A percentile compares a stretch with the other conserved stretches of the same genome.
phyloP scores from a whole-genome alignment of 2,329 filamentous ascomycete genomes.

The Venturia asperata region DNA sequence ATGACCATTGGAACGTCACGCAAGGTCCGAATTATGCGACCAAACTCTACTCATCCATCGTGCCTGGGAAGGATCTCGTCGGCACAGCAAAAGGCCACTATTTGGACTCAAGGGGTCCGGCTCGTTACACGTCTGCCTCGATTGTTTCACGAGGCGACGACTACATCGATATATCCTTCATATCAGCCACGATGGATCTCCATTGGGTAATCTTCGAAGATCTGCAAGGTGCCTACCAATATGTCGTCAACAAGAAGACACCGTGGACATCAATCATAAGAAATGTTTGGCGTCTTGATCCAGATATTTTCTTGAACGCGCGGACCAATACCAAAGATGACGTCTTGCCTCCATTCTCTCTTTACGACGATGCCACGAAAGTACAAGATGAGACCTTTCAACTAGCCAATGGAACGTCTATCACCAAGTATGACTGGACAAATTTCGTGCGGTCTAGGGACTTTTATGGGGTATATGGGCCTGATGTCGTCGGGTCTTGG shows the following conservation, averaged over 20 bases:
- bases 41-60: constrained; percentile 31
- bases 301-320: constrained; percentile 41
- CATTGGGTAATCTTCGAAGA: constrained; percentile 47
- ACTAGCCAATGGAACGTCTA: constrained; percentile 40
- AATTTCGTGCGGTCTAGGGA: constrained; percentile 3
- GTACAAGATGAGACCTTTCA: constrained; percentile 50
- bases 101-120: constrained; percentile 37
- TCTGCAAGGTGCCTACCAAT: constrained; percentile 49
- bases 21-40: constrained; percentile 34
- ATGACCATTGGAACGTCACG: constrained; percentile 39
- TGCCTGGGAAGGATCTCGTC: constrained; percentile 37
- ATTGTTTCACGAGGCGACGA: constrained; percentile 36
- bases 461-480: neutral
- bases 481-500: constrained; percentile 43
- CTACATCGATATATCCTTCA: constrained; percentile 45
- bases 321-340: constrained; percentile 27
- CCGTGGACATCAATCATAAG: constrained; percentile 45
- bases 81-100: constrained; percentile 38
- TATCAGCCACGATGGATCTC: constrained; percentile 41
- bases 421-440: constrained; percentile 42
- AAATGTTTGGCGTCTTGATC: constrained; percentile 45
- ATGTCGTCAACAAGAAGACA: constrained; percentile 46
- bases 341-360: constrained; percentile 37
- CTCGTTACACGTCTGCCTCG: constrained; percentile 38
- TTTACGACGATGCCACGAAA: constrained; percentile 31